Evolutionary conservation across 345 rosid species (phyloP).

Genomic region (Psidium guajava): DNA sequence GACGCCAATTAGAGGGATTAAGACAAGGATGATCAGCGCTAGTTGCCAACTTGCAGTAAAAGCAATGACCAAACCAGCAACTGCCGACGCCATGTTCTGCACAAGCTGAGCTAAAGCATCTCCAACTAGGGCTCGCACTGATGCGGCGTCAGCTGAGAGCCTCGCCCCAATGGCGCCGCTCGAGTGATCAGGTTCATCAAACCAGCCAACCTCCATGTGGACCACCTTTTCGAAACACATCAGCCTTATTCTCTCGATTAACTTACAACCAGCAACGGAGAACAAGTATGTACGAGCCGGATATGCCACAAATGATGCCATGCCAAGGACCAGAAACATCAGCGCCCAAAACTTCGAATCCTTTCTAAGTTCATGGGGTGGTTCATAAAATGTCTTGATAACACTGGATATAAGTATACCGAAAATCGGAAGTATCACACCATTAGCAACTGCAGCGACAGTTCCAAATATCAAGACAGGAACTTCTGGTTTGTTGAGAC

Average conservation of each 20-base stretch:
- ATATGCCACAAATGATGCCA: slow-evolving; percentile 34
- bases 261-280: slow-evolving; percentile 56
- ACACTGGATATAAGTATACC: slow-evolving; percentile 47
- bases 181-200: slow-evolving; percentile 67
- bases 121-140: slow-evolving; percentile 66
- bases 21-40: slow-evolving; percentile 43
- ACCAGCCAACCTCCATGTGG: slow-evolving; percentile 84
- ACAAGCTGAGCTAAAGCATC: slow-evolving; percentile 59
- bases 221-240: slow-evolving; percentile 78
- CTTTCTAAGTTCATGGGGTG: slow-evolving; percentile 41
- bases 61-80: slow-evolving; percentile 63
- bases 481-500: slow-evolving; percentile 78
- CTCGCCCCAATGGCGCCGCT: slow-evolving; percentile 81
- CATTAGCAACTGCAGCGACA: slow-evolving; percentile 41
- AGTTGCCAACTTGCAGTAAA: slow-evolving; percentile 64
- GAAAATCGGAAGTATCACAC: slow-evolving; percentile 49
- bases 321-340: slow-evolving; percentile 52
- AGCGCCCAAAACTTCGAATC: slow-evolving; percentile 66
- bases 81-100: slow-evolving; percentile 50
- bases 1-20: slow-evolving; percentile 58
- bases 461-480: slow-evolving; percentile 54
- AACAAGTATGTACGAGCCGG: slow-evolving; percentile 52
- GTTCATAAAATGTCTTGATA: slow-evolving; percentile 45
- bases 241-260: slow-evolving; percentile 53
- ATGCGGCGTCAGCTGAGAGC: slow-evolving; percentile 78